These are phyloP conservation scores for Aureobasidium sp. DNA, from an alignment of 2,329 filamentous ascomycete genomes.

Conservation along the genomic window DNA sequence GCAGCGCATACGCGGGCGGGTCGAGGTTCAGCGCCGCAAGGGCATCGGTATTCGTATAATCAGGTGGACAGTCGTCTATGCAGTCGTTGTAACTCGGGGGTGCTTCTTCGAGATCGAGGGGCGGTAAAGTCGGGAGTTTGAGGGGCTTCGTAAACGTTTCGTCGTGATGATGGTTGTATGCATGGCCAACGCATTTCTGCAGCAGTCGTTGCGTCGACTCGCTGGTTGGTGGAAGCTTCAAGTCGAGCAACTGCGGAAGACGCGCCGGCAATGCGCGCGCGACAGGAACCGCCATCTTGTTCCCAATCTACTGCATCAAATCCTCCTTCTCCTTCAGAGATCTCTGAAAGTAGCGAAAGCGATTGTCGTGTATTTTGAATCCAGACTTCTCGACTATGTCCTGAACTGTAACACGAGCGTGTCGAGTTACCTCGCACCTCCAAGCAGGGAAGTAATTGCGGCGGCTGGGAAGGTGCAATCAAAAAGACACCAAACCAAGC, in stretches of 20 bases:
- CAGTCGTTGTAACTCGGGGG: constrained; percentile 38
- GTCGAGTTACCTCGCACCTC: not conserved
- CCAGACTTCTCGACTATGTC: not conserved
- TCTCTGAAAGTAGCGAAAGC: not conserved
- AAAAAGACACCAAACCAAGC: not conserved
- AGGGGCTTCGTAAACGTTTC: not conserved
- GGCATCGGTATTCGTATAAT: constrained; percentile 36
- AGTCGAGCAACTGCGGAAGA: not conserved
- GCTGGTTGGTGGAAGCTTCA: constrained; percentile 4
- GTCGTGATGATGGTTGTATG: not conserved
- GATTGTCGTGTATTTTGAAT: not conserved
- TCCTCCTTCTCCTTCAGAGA: not conserved
- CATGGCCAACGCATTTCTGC: constrained; percentile 6
- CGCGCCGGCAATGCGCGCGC: constrained; percentile 8
- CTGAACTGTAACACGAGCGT: not conserved
- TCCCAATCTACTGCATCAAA: not conserved
- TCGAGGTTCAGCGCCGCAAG: constrained; percentile 21
- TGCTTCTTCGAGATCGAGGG: constrained; percentile 12
- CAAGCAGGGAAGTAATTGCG: constrained; percentile 3
- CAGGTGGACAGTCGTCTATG: constrained; percentile 34
- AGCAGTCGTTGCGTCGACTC: not conserved
- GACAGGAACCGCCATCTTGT: constrained; percentile 7
- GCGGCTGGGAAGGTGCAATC: constrained; percentile 10
- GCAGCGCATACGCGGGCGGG: not conserved
- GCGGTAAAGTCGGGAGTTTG: not conserved